Percentiles rank a stretch among this genome's conserved stretches.
phyloP scores from a whole-genome alignment of 2,329 filamentous ascomycete genomes.

The Colletotrichum phormii region DNA sequence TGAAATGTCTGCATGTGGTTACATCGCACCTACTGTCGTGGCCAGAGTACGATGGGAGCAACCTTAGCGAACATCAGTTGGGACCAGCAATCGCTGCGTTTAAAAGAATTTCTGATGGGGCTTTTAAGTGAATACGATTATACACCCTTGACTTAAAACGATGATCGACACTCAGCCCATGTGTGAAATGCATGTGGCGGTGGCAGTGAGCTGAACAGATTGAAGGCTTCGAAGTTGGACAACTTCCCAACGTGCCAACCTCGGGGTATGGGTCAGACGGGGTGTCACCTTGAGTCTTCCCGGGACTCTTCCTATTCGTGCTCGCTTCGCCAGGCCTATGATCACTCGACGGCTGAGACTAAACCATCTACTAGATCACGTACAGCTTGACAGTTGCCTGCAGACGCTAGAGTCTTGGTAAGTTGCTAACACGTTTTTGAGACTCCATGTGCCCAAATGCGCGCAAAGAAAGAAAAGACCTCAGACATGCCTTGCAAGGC shows the following conservation, averaged over 20 bases:
- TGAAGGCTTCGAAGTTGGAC: not conserved
- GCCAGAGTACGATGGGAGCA: not conserved
- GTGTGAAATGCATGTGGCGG: slow-evolving; percentile 26
- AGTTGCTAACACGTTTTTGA: not conserved
- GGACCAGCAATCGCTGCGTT: not conserved
- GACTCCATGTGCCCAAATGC: not conserved
- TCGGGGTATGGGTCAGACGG: not conserved
- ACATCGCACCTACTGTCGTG: not conserved
- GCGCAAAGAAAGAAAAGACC: not conserved
- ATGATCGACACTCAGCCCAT: slow-evolving; percentile 3
- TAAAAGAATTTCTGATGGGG: not conserved
- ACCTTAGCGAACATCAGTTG: not conserved
- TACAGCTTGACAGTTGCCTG: slow-evolving; percentile 2
- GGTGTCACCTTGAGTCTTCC: slow-evolving; percentile 1
- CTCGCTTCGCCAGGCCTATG: slow-evolving; percentile 26
- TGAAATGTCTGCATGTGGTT: not conserved
- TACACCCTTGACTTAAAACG: not conserved
- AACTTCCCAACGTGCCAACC: not conserved
- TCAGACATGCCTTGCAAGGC: slow-evolving; percentile 2
- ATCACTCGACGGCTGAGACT: slow-evolving; percentile 15
- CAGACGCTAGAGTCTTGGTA: slow-evolving; percentile 18
- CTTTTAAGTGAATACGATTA: not conserved
- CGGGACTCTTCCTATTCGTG: slow-evolving; percentile 21
- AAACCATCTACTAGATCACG: not conserved
- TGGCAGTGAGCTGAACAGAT: slow-evolving; percentile 18